Conservation (phyloP, 495 filamentous ascomycete species). For the Xylaria nigripes region DNA sequence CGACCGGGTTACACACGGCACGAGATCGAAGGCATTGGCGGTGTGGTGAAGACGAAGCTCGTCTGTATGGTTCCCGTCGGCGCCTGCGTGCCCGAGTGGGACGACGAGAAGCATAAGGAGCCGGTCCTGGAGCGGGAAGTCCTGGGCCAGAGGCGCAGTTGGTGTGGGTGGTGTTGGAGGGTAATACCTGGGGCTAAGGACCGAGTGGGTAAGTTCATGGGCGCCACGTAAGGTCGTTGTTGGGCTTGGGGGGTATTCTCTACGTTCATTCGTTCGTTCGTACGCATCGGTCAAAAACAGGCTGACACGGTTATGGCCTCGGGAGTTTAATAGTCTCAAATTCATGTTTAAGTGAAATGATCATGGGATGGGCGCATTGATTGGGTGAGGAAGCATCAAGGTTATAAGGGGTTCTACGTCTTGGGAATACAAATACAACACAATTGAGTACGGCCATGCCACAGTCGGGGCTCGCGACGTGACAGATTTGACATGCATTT, state of each 20-base stretch:
- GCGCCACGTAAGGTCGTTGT: background rate
- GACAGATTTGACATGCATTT: background rate
- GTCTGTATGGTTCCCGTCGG: constrained; percentile 70
- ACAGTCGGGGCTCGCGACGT: background rate
- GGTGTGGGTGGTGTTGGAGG: constrained; percentile 58
- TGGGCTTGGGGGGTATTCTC: background rate
- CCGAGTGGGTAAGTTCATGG: constrained; percentile 14
- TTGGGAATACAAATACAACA: constrained; percentile 3
- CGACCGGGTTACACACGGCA: constrained; percentile 66
- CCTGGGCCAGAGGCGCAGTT: constrained; percentile 49
- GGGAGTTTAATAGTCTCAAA: constrained; percentile 1
- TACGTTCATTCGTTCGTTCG: too few relatives aligned
- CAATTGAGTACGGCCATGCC: background rate
- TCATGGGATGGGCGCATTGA: background rate
- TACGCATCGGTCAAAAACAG: background rate
- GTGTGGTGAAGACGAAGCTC: constrained; percentile 70
- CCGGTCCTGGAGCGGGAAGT: constrained; percentile 51
- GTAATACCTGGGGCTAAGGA: constrained; percentile 43
- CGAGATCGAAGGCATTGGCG: constrained; percentile 83
- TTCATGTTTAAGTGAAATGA: background rate
- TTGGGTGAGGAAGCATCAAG: background rate
- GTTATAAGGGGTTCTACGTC: constrained; percentile 7
- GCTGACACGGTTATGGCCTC: background rate
- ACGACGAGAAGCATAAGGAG: constrained; percentile 60
- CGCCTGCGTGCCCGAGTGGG: constrained; percentile 71